phyloP scores from a whole-genome alignment of 2,329 filamentous ascomycete species.

The Nemania bipapillata region DNA sequence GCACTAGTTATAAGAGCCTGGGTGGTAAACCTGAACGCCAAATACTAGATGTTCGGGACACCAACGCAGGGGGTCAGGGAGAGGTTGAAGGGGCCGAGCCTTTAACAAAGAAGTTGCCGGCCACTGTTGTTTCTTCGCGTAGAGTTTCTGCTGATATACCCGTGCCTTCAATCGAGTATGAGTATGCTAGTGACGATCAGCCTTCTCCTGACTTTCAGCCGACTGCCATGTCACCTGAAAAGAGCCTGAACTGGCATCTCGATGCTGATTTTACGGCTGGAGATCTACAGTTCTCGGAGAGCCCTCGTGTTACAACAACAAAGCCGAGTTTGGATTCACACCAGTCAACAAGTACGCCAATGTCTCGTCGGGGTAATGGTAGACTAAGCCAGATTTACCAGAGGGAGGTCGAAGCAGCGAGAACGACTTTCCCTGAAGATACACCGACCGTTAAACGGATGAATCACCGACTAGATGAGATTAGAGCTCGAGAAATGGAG shows the following conservation, averaged over 20 bases:
- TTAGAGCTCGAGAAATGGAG: conserved; percentile 58
- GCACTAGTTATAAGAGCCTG: conserved; percentile 52
- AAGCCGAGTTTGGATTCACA: conserved; percentile 39
- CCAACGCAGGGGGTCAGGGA: conserved; percentile 35
- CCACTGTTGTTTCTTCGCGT: background rate
- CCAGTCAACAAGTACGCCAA: conserved; percentile 29
- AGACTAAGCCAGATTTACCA: conserved; percentile 53
- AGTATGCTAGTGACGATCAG: conserved; percentile 39
- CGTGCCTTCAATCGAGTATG: conserved; percentile 47
- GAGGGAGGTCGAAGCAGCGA: conserved; percentile 51
- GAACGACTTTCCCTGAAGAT: conserved; percentile 43
- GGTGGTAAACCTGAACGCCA: conserved; percentile 44
- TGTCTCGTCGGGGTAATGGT: conserved; percentile 50
- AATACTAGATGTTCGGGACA: conserved; percentile 37
- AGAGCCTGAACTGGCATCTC: conserved; percentile 66
- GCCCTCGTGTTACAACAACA: conserved; percentile 61
- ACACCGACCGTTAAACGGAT: conserved; percentile 36
- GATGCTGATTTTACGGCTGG: conserved; percentile 68
- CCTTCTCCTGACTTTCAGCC: conserved; percentile 41
- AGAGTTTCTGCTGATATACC: conserved; percentile 32
- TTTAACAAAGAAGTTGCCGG: conserved; percentile 5
- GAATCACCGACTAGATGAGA: conserved; percentile 63
- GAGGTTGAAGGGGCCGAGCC: conserved; percentile 13
- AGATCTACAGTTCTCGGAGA: conserved; percentile 66
- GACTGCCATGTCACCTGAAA: conserved; percentile 57